phyloP scores from a whole-genome alignment of 441 rosid genomes.

The Cnidoscolus chayamansa region DNA sequence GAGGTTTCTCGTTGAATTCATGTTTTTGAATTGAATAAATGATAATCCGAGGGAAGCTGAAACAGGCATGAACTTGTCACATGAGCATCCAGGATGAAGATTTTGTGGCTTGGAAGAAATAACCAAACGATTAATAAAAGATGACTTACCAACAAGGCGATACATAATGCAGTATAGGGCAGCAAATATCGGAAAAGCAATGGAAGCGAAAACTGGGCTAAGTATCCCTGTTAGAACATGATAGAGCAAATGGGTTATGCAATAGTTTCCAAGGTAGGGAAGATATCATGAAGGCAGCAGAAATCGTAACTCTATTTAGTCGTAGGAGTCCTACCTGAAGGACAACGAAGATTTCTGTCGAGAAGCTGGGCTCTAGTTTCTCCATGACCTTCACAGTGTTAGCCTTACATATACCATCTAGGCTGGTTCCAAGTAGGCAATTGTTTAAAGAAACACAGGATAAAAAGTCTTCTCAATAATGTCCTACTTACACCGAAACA shows the following conservation, averaged over 20 bases:
- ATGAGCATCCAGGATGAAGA: background rate
- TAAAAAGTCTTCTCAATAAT: too few relatives aligned
- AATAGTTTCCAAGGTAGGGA: conserved; percentile 46
- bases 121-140: background rate
- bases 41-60: conserved; percentile 92
- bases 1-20: conserved; percentile 94
- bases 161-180: conserved; percentile 82
- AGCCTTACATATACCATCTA: too few relatives aligned
- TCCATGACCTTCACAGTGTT: too few relatives aligned
- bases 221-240: conserved; percentile 61
- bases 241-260: background rate
- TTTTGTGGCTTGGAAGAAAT: background rate
- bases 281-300: conserved; percentile 97
- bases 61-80: conserved; percentile 10
- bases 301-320: conserved; percentile 87
- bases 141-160: conserved; percentile 72
- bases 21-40: conserved; percentile 93
- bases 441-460: too few relatives aligned
- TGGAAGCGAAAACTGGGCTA: conserved; percentile 90
- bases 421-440: too few relatives aligned
- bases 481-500: background rate
- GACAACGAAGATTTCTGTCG: conserved; percentile 14
- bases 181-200: conserved; percentile 89
- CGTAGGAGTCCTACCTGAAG: conserved; percentile 91
- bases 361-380: background rate